phyloP scores from a whole-genome alignment of 2,329 filamentous ascomycete genomes.

The Madurella fahalii region DNA sequence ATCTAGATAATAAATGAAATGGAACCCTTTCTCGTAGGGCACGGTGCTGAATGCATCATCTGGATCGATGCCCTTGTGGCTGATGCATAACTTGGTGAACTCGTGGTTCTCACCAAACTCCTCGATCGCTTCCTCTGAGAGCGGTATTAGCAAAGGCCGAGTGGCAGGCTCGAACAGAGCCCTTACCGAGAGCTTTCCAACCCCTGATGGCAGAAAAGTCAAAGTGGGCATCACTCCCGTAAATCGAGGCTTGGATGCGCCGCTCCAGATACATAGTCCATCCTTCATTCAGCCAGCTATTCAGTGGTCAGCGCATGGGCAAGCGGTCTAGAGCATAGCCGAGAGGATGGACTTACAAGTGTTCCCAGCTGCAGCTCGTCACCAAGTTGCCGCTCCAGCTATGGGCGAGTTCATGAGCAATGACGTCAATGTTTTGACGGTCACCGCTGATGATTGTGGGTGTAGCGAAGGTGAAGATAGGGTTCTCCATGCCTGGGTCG shows the following conservation, averaged over 20 bases:
- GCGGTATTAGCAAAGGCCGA: neutral
- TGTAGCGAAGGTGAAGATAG: constrained; percentile 91
- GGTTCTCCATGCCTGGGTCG: constrained; percentile 73
- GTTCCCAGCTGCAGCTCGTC: constrained; percentile 75
- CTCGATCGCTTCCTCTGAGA: constrained; percentile 67
- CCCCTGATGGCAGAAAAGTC: constrained; percentile 96
- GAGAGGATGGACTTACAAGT: constrained; percentile 51
- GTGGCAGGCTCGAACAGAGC: neutral
- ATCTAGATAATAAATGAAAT: constrained; percentile 88
- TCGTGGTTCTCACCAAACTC: constrained; percentile 79
- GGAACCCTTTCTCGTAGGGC: constrained; percentile 95
- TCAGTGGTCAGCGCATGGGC: constrained; percentile 3
- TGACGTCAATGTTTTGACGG: constrained; percentile 89
- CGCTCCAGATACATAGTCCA: constrained; percentile 97
- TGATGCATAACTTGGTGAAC: constrained; percentile 86
- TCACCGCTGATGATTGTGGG: constrained; percentile 91
- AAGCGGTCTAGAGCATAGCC: neutral
- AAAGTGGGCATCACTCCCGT: constrained; percentile 79
- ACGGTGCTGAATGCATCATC: constrained; percentile 92
- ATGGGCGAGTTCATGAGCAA: constrained; percentile 76
- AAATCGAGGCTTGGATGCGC: constrained; percentile 69
- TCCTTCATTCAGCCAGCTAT: constrained; percentile 67
- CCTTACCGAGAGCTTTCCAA: constrained; percentile 74
- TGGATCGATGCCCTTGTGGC: constrained; percentile 85
- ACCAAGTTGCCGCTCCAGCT: constrained; percentile 89